Conservation (phyloP, 495 filamentous ascomycete genomes). For the Cairneyella variabilis region DNA sequence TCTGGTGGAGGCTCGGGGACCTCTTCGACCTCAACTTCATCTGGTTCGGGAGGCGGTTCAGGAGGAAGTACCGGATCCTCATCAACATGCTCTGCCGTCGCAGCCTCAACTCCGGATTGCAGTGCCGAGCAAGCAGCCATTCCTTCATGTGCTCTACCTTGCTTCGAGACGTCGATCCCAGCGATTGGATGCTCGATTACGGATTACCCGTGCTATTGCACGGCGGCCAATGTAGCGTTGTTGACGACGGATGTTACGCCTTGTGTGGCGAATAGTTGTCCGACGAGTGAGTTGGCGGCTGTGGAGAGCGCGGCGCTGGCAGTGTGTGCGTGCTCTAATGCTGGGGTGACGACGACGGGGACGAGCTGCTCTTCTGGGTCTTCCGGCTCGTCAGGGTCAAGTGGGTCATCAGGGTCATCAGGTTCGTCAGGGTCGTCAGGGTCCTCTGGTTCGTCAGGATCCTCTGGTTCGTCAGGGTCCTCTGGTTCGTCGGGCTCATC, state of each 20-base stretch:
- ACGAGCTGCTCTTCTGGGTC: slow-evolving; percentile 1
- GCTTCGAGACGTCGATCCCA: neutral
- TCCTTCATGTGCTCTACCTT: neutral
- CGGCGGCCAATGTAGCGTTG: neutral
- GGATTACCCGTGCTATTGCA: neutral
- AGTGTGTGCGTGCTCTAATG: neutral
- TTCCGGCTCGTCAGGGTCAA: neutral
- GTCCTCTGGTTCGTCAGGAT: neutral
- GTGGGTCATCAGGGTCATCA: neutral
- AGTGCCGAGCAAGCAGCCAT: neutral
- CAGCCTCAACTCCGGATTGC: slow-evolving; percentile 2
- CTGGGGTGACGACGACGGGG: neutral
- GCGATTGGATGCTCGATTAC: neutral
- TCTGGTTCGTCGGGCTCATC: neutral
- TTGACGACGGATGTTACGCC: neutral
- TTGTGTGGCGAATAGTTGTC: neutral
- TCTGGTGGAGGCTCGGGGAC: neutral
- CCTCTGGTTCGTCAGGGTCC: too few relatives aligned
- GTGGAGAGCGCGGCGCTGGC: neutral
- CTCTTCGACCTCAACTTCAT: neutral
- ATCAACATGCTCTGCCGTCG: neutral
- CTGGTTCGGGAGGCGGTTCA: neutral
- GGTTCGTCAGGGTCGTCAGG: neutral
- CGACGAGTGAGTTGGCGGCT: neutral
- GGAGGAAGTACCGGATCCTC: neutral